These are phyloP conservation scores for Candida arabinofermentans DNA, from an alignment of 805 yeast genomes.

Conservation along the genomic window DNA sequence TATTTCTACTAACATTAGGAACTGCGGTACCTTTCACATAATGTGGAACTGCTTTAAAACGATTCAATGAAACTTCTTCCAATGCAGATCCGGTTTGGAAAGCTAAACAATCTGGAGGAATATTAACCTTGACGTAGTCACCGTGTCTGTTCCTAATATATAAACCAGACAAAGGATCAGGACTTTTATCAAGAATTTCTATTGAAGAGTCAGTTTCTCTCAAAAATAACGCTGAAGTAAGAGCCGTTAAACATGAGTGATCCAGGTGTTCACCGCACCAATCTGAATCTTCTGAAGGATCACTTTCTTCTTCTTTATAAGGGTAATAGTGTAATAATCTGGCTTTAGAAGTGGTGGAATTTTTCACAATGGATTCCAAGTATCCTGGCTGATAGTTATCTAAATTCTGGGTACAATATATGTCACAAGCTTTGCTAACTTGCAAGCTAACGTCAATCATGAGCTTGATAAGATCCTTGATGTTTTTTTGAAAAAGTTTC, in stretches of 20 bases:
- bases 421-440: constrained; percentile 55
- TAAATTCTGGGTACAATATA: constrained; percentile 31
- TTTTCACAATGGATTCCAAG: constrained; percentile 41
- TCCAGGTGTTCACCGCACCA: constrained; percentile 67
- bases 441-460: constrained; percentile 45
- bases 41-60: constrained; percentile 57
- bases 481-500: constrained; percentile 32
- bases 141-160: constrained; percentile 46
- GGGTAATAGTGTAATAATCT: constrained; percentile 54
- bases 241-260: constrained; percentile 57
- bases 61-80: constrained; percentile 44
- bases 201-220: constrained; percentile 31
- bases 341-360: constrained; percentile 54
- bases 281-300: constrained; percentile 25
- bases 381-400: constrained; percentile 33
- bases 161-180: constrained; percentile 46
- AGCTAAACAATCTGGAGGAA: constrained; percentile 53
- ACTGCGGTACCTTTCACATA: constrained; percentile 42
- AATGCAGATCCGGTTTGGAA: constrained; percentile 60
- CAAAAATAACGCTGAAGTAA: constrained; percentile 50
- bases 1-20: constrained; percentile 42
- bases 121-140: constrained; percentile 43
- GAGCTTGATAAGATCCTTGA: constrained; percentile 37
- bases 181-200: constrained; percentile 28
- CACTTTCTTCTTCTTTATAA: constrained; percentile 4